A percentile compares a stretch with the other conserved stretches of the same genome.
Conservation (phyloP, 2,329 filamentous ascomycete genomes). For the Xylariaceae sp. region DNA sequence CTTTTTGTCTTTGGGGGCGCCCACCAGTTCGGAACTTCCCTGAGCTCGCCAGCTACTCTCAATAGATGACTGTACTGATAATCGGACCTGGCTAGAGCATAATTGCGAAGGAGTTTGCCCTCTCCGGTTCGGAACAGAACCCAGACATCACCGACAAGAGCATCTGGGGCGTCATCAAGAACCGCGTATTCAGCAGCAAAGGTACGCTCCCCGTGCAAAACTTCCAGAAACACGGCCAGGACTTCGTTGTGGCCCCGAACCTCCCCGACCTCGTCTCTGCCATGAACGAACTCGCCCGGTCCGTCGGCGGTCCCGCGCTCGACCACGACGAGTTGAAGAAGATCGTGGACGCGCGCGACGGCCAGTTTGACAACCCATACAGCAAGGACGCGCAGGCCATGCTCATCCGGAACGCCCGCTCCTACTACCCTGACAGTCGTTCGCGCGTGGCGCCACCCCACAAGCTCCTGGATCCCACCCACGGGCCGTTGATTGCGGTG, state of each 20-base stretch:
- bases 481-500: conserved; percentile 57
- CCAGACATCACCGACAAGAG: conserved; percentile 56
- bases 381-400: conserved; percentile 60
- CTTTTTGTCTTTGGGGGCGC: too few relatives aligned
- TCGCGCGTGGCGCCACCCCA: conserved; percentile 51
- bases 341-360: conserved; percentile 49
- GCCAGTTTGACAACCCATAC: conserved; percentile 51
- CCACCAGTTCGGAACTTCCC: too few relatives aligned
- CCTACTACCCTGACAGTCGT: conserved; percentile 50
- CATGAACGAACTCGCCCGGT: conserved; percentile 53
- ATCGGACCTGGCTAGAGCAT: too few relatives aligned
- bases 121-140: conserved; percentile 62
- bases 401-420: conserved; percentile 53
- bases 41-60: too few relatives aligned
- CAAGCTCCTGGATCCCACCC: conserved; percentile 46
- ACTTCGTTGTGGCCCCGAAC: conserved; percentile 56
- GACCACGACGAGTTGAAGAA: conserved; percentile 40
- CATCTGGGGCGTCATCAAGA: conserved; percentile 45
- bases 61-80: too few relatives aligned
- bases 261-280: conserved; percentile 50
- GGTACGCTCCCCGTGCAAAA: conserved; percentile 53
- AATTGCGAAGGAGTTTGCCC: conserved; percentile 56
- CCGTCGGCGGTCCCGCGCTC: conserved; percentile 42
- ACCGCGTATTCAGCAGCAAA: conserved; percentile 46
- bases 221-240: conserved; percentile 54